Percentiles rank a stretch among this genome's conserved stretches.
Conservation (phyloP, 208 protist species). For the Lotmaria passim region DNA sequence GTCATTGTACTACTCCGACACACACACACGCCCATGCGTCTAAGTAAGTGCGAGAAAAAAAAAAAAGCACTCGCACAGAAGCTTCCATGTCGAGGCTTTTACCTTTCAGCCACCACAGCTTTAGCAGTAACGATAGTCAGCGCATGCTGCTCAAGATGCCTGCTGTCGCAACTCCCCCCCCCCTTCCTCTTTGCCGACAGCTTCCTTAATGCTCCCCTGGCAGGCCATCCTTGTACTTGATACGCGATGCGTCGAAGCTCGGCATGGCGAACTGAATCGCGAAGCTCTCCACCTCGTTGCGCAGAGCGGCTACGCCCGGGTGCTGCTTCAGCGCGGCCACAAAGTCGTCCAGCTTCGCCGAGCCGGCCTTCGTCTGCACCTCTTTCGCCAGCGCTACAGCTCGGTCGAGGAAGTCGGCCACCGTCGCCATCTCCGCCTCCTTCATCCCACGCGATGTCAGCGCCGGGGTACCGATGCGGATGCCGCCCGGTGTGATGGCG, state of each 20-base stretch:
- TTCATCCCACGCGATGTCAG: slow-evolving; percentile 96
- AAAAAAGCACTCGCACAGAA: no score
- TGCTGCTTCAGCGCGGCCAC: slow-evolving; percentile 47
- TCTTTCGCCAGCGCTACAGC: slow-evolving; percentile 79
- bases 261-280: slow-evolving; percentile 89
- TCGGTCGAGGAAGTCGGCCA: slow-evolving; percentile 93
- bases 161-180: no score
- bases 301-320: slow-evolving; percentile 56
- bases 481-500: slow-evolving; percentile 93
- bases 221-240: slow-evolving; percentile 82
- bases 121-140: no score
- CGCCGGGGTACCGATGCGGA: slow-evolving; percentile 96
- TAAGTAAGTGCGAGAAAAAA: no score
- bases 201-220: slow-evolving; percentile 25
- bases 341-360: slow-evolving; percentile 84
- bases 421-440: slow-evolving; percentile 89
- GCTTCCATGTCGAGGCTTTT: no score
- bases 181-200: neutral
- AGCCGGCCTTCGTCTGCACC: slow-evolving; percentile 62
- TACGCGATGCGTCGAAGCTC: slow-evolving; percentile 64
- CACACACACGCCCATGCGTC: no score
- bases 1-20: no score
- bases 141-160: no score
- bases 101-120: no score
- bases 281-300: slow-evolving; percentile 85